Evolutionary conservation across 2,329 filamentous ascomycete species (phyloP), one percentile per base, ranked within the genome.

Genomic region (Ceratocystis colombiana): DNA sequence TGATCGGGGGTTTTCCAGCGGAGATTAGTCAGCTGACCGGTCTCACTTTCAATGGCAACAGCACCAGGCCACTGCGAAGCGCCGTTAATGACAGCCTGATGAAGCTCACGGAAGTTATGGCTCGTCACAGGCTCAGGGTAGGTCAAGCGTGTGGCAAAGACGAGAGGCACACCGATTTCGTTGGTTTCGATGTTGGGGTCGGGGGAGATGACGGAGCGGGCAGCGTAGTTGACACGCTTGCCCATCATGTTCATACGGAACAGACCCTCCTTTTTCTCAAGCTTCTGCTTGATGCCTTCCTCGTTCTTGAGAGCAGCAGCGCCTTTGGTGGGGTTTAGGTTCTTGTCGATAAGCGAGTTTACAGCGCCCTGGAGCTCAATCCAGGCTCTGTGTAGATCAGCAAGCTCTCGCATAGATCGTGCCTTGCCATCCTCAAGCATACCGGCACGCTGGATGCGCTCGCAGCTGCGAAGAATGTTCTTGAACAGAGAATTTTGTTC

Each of bases 231-330:
- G 77, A 99, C 94, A 79, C 94, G 91, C 80, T 99, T 99, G 68
- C 94, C 94, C 94, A 99, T 99, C 94, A 99, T 97, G 77, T 99
- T 96, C 80, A 96, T 97, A 72, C 94, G 84, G 80, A 99, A 99
- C 37, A 99, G 81, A 70, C 94, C 94, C 73, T 99, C 95, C 77
- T 99, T 99, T 81, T 99, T 99, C 77, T 99, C 94, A 33, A 99
- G 82, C 73, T 92, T 88, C 74, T 99, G 94, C 77, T 99, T 99
- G 77, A 99, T 96, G 71, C 95, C 94, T 69, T 96, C 92, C 69
- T 95, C 89, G 64, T 90, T 88, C 66, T 86, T 82, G 72, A 88
- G 87, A 15, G 86, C 89, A 33, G 90, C 89, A 20, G 85, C 81
- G 64, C 90, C 90, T 70, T 88, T 86, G 2, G 90, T 81, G 1